Base-by-base conservation (phyloP, 208 protist species). In the Strigomonas culicis region DNA sequence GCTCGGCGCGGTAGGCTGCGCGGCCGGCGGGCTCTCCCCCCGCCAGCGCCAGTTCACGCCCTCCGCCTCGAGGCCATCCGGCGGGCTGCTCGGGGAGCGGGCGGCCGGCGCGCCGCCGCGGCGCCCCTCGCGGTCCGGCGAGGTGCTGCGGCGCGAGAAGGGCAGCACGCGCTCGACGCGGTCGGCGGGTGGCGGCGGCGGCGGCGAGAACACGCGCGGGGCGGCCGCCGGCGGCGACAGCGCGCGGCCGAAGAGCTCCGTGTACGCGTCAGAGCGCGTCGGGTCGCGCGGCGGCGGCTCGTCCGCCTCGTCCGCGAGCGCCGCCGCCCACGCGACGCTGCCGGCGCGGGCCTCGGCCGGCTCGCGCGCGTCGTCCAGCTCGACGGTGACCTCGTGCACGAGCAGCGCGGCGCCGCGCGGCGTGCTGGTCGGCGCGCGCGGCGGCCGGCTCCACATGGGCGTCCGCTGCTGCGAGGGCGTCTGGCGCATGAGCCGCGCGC, bases 391-490 rank as follows among this genome's bases (percentile, higher is more conserved):
- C 55, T 59, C 55, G 7, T 36, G 24, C 55, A 43, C 34, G 17
- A 32, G 8, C 30, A 39, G 32, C 6, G 6, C 32, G 32, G 3
- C 6, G 32, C 30, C 31, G 19, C n/a, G 55, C 27, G 55, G 55
- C 15, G 55, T 59, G 34, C 55, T 59, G 28, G 55, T 59, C 17
- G 55, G 55, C 15, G 55, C 55, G 10, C 55, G 55, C 4, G 55
- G 55, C 30, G 55, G 55, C 30, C 25, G 24, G 22, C 30, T 46
- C 30, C 31, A 36, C 55, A 59, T 59, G 34, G 55, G 55, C 2
- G 55, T 59, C 55, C 44, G 55, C 55, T 59, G 55, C 31, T 36
- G 27, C 31, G 32, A 39, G 32, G 32, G 32, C 32, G 32, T 10
- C 32, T 39, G 32, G 32, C 32, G 32, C 32, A 39, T 39, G 55